Base-by-base conservation (phyloP, 2,329 filamentous ascomycete genomes). In the Pestalotiopsis sp. region DNA sequence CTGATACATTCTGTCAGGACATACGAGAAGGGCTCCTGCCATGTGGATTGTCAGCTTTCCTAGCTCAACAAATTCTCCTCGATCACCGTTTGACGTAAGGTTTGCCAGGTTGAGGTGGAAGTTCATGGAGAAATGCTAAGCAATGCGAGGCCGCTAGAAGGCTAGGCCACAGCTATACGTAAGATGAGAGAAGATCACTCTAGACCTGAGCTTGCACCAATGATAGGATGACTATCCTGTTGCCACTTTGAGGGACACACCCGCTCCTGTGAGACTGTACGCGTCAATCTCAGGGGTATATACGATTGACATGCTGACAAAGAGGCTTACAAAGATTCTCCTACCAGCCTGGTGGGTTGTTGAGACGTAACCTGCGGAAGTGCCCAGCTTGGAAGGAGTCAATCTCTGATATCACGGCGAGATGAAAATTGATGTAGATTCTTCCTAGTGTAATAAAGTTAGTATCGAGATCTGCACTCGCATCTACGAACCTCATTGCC, bases 321-420 rank as follows among this genome's bases (percentile, higher is more conserved):
- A 61, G 38, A 64, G 39, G 61, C 61, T 64, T 64, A 64, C 61
- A 64, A 64, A 49, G 17, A 64, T 64, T 41, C 6, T 27, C 57
- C 11, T 31, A 31, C 57, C 57, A 13, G 57, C 23, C 57, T 59
- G 20, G 12, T 36, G 57, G 27, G 27, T 27, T 52, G 17, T 52
- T 52, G 45, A 52, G 45, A n/a, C 45, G 20, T 23, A 5, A 36
- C 14, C 57, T 6, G 25, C 57, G 17, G 59, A 62, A 17, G n/a
- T 25, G 36, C 59, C 59, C 13, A 62, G 31, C 7, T 20, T 36
- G 27, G 59, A 62, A 62, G 36, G 59, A 39, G 57, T 27, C 27
- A 59, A 14, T 27, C 20, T 13, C n/a, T 14, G 27, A 59, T 31
- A 27, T 7, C 12, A 59, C 23, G 20, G 17, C 23, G 57, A 14